Base-by-base conservation (phyloP, 306 rosid genomes). In the Oxytropis ochrocephala region DNA sequence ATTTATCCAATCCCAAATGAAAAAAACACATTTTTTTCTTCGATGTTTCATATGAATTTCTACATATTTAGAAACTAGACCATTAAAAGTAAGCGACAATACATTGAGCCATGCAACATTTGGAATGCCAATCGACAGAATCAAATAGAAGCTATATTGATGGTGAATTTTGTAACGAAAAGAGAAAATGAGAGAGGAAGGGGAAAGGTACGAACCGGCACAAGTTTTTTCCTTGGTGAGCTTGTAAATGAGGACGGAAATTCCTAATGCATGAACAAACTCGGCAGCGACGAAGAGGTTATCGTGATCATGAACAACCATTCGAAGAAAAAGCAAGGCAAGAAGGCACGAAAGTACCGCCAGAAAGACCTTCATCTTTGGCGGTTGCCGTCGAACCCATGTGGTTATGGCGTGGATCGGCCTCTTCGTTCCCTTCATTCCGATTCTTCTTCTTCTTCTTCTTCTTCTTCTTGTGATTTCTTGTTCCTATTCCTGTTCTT, bases 381-480 rank as follows among this genome's bases (percentile, higher is more conserved):
- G 96, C 5, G 96, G 91, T 64, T 86, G 91, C 63, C 84, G 83
- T 4, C 88, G 78, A 46, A 84, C 53, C 96, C 91, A 89, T 61
- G 80, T 67, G 12, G 84, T 58, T 0, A 89, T 55, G n/a, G 83
- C 78, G 29, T 81, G 84, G 79, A 87, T 83, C 44, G 84, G 60
- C 39, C 70, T 80, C 61, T 61, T 89, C 24, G 75, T 67, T 61
- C 67, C 79, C 81, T 79, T 86, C 90, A 86, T 86, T 63, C 46
- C 57, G 0, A 1, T 6, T 16, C 2, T 16, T 3, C 2, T 24
- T 4, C 3, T 53, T 3, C 30, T 48, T 24, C 0, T 4, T 11
- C 30, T 50, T 50, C 30, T 50, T 5, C 18, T 11, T 30, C 8
- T 51, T 2, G 10, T 38, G 29, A n/a, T n/a, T 6, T 38, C 43